These are phyloP conservation scores for Corylus avellana DNA, from an alignment of 306 rosid species.

Conservation along the genomic window DNA sequence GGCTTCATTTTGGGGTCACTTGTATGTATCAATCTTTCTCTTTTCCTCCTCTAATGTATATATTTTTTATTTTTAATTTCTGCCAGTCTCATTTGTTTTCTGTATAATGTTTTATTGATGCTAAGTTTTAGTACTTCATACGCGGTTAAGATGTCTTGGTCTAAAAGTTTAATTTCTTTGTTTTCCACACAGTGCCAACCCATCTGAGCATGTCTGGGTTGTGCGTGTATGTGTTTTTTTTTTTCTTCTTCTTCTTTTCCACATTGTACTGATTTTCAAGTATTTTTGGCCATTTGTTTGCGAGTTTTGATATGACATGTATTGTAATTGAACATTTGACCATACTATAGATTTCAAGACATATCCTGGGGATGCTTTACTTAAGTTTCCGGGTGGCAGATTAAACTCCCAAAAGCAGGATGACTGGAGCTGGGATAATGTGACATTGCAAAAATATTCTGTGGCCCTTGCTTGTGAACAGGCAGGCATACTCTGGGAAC, in stretches of 20 bases:
- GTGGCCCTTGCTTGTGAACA: slow-evolving; percentile 44
- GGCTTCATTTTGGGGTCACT: slow-evolving; percentile 99
- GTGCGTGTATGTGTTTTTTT: background rate
- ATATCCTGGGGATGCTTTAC: slow-evolving; percentile 63
- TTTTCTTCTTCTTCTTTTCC: background rate
- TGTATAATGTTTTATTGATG: background rate
- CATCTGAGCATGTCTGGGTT: background rate
- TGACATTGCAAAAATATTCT: slow-evolving; percentile 34
- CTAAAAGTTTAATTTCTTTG: background rate
- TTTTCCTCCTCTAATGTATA: background rate
- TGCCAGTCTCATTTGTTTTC: slow-evolving; percentile 1
- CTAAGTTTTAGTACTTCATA: background rate
- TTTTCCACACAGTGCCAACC: background rate
- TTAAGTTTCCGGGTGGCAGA: slow-evolving; percentile 75
- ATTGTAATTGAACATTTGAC: slow-evolving; percentile 32
- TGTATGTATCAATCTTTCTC: slow-evolving; percentile 59
- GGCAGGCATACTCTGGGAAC: slow-evolving; percentile 39
- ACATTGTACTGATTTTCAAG: slow-evolving; percentile 5
- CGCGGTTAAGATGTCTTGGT: background rate
- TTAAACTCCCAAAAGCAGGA: slow-evolving; percentile 54
- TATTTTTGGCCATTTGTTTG: slow-evolving; percentile 10
- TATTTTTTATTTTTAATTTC: background rate
- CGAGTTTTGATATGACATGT: slow-evolving; percentile 28
- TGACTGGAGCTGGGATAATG: slow-evolving; percentile 40
- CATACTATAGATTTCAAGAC: slow-evolving; percentile 49